A percentile compares a stretch with the other conserved stretches of the same genome.
These are phyloP conservation scores for Puccinia horiana DNA, from an alignment of 1,284 basidiomycete species.

Conservation along the genomic window DNA sequence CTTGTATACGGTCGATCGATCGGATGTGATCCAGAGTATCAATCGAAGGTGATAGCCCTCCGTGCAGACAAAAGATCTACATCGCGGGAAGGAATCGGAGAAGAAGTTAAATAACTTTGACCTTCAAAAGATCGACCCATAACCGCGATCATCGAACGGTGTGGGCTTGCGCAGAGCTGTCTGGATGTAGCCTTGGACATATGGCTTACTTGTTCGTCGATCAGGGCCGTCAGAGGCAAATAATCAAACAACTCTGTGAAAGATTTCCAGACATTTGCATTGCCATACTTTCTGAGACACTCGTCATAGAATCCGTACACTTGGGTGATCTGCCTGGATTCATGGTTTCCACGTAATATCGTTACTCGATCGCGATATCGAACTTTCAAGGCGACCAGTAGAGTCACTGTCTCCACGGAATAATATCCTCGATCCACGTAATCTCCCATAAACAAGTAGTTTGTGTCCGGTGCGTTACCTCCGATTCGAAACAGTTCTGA, in stretches of 20 bases:
- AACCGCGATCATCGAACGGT: neutral
- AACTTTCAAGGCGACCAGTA: conserved; percentile 96
- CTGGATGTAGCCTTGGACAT: neutral
- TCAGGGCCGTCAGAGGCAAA: conserved; percentile 91
- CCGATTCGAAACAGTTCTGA: conserved; percentile 99
- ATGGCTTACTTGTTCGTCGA: conserved; percentile 89
- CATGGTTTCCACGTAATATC: conserved; percentile 97
- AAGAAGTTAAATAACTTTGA: neutral
- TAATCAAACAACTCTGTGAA: conserved; percentile 99
- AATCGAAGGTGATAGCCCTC: conserved; percentile 96
- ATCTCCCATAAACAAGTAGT: conserved; percentile 99
- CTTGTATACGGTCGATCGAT: conserved; percentile 96
- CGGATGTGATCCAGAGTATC: conserved; percentile 99
- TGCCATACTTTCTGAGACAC: conserved; percentile 98
- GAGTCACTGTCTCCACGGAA: conserved; percentile 96
- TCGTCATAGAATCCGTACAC: conserved; percentile 99
- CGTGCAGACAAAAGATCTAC: conserved; percentile 99
- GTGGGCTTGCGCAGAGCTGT: neutral
- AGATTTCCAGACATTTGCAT: conserved; percentile 99
- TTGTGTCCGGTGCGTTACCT: conserved; percentile 98
- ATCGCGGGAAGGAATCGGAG: conserved; percentile 28
- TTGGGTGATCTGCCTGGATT: conserved; percentile 98
- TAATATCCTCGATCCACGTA: conserved; percentile 99
- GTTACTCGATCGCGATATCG: conserved; percentile 98
- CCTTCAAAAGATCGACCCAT: neutral